Conservation (phyloP, 345 rosid genomes). For the Eucalyptus guilfoylei region DNA sequence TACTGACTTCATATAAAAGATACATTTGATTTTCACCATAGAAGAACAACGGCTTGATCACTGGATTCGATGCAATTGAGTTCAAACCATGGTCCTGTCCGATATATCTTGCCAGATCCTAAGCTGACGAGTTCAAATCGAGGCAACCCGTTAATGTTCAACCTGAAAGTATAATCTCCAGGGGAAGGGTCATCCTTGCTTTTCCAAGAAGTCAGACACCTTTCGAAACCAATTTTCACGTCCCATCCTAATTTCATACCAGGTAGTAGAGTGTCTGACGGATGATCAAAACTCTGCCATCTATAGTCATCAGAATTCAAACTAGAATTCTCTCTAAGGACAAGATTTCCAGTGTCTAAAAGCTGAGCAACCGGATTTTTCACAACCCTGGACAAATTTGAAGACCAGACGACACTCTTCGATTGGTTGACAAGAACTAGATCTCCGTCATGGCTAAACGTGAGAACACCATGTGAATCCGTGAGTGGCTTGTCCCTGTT, state of each 20-base stretch:
- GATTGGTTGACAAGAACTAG: no score
- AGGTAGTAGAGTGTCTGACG: slow-evolving; percentile 17
- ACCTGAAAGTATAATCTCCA: background rate
- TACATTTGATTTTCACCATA: background rate
- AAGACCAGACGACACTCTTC: no score
- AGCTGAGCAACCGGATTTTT: no score
- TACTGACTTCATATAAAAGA: background rate
- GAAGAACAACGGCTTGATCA: background rate
- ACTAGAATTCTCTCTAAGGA: background rate
- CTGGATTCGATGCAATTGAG: background rate
- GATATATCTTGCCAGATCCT: background rate
- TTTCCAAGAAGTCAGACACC: slow-evolving; percentile 18
- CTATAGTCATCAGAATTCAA: background rate
- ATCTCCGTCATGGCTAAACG: no score
- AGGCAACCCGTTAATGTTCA: background rate
- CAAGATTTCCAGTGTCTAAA: no score
- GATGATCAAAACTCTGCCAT: slow-evolving; percentile 47
- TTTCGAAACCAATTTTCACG: background rate
- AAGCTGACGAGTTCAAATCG: background rate
- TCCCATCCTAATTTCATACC: slow-evolving; percentile 35
- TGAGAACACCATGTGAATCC: no score
- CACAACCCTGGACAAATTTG: no score
- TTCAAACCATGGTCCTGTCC: background rate
- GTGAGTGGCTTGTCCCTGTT: no score
- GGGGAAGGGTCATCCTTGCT: slow-evolving; percentile 14